These are phyloP conservation scores for Fusarium pseudonygamai DNA, from an alignment of 2,329 filamentous ascomycete genomes.

Conservation along the genomic window DNA sequence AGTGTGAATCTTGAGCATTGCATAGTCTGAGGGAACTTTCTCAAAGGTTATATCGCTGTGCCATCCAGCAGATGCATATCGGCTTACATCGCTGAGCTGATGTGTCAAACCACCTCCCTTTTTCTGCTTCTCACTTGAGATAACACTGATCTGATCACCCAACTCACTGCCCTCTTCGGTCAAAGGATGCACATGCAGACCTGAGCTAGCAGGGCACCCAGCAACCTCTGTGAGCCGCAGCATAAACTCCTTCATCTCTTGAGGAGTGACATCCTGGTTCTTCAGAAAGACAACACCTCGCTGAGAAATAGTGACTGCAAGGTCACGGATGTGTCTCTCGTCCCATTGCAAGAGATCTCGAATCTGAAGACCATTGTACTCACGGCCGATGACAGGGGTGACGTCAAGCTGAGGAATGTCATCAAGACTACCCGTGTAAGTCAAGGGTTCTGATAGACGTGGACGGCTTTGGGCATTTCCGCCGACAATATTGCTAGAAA, in stretches of 20 bases:
- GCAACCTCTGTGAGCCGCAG: constrained; percentile 46
- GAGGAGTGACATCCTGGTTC: constrained; percentile 49
- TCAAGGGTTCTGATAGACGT: constrained; percentile 48
- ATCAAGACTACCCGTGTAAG: constrained; percentile 54
- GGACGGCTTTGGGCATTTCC: constrained; percentile 46
- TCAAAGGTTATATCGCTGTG: constrained; percentile 70
- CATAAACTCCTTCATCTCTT: constrained; percentile 52
- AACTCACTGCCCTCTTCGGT: constrained; percentile 62
- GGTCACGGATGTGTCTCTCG: constrained; percentile 61
- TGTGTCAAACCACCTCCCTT: constrained; percentile 63
- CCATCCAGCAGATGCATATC: constrained; percentile 56
- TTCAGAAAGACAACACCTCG: constrained; percentile 52
- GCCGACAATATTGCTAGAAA: constrained; percentile 45
- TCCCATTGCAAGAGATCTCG: constrained; percentile 47
- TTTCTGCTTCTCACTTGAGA: constrained; percentile 65
- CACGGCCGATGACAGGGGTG: constrained; percentile 61
- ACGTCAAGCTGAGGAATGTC: constrained; percentile 50
- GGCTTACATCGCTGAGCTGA: constrained; percentile 59
- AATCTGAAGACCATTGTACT: constrained; percentile 54
- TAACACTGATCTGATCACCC: constrained; percentile 65
- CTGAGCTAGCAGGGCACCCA: constrained; percentile 56
- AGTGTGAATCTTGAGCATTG: constrained; percentile 65
- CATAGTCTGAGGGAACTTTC: constrained; percentile 67
- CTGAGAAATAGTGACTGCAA: constrained; percentile 60
- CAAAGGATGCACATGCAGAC: constrained; percentile 64